A percentile compares a stretch with the other conserved stretches of the same genome.
phyloP scores from a whole-genome alignment of 2,329 filamentous ascomycete genomes.

The Dryadomyces quercus-mongolicae region DNA sequence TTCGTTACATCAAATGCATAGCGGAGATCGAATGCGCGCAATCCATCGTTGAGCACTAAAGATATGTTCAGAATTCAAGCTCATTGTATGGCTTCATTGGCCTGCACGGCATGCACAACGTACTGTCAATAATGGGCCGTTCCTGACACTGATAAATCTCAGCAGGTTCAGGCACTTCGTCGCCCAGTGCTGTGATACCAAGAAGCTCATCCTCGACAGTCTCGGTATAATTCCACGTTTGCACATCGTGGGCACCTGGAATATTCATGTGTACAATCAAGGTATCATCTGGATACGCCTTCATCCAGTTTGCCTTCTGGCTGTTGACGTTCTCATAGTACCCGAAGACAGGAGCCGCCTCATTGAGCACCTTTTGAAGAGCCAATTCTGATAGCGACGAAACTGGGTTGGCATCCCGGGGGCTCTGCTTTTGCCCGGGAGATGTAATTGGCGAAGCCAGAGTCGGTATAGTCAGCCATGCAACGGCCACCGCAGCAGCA shows the following conservation, averaged over 20 bases:
- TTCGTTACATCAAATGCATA: slow-evolving; percentile 34
- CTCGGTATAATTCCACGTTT: slow-evolving; percentile 37
- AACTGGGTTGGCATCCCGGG: neutral
- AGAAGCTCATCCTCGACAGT: slow-evolving; percentile 28
- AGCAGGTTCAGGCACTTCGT: slow-evolving; percentile 22
- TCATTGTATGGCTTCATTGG: no score
- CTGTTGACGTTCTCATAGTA: slow-evolving; percentile 13
- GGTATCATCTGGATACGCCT: slow-evolving; percentile 25
- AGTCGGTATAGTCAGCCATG: neutral
- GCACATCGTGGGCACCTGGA: slow-evolving; percentile 36
- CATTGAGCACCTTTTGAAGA: slow-evolving; percentile 26
- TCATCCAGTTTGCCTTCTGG: slow-evolving; percentile 30
- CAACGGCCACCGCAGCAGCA: no score
- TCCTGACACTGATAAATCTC: slow-evolving; percentile 33
- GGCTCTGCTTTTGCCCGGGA: no score
- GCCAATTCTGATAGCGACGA: slow-evolving; percentile 12
- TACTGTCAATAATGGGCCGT: slow-evolving; percentile 18
- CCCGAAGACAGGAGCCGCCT: slow-evolving; percentile 31
- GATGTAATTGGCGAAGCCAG: neutral
- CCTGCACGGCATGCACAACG: no score
- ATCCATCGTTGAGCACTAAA: slow-evolving; percentile 27
- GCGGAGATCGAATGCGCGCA: slow-evolving; percentile 38
- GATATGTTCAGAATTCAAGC: no score
- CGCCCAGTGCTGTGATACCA: neutral
- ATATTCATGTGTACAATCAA: slow-evolving; percentile 33